These are phyloP conservation scores for Cladophialophora carrionii DNA, from an alignment of 2,329 filamentous ascomycete species.

Conservation along the genomic window DNA sequence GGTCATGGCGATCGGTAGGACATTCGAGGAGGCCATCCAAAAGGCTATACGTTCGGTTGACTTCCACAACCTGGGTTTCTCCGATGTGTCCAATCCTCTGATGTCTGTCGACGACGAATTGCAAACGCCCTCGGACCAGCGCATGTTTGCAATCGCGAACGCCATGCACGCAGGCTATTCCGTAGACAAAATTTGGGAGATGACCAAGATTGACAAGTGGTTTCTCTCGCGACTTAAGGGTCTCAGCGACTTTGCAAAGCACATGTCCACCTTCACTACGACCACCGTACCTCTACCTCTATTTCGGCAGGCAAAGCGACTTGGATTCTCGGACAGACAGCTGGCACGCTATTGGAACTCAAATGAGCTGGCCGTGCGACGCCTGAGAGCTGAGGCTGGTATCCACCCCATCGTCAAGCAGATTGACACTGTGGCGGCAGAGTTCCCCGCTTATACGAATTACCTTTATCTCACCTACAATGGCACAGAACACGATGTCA, in stretches of 20 bases:
- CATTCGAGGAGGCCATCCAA: slow-evolving; percentile 97
- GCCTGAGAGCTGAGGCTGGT: slow-evolving; percentile 79
- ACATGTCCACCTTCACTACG: slow-evolving; percentile 71
- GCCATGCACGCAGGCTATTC: slow-evolving; percentile 93
- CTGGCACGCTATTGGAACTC: slow-evolving; percentile 92
- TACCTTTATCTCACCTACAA: slow-evolving; percentile 98
- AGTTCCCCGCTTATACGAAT: slow-evolving; percentile 93
- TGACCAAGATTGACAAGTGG: slow-evolving; percentile 99
- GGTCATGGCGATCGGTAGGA: slow-evolving; percentile 96
- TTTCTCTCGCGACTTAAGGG: slow-evolving; percentile 91
- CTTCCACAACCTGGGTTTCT: slow-evolving; percentile 93
- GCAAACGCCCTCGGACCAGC: slow-evolving; percentile 95
- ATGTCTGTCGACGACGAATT: slow-evolving; percentile 97
- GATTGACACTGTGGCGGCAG: slow-evolving; percentile 96
- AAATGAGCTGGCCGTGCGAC: slow-evolving; percentile 87
- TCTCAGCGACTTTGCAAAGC: slow-evolving; percentile 83
- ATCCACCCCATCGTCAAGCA: slow-evolving; percentile 93
- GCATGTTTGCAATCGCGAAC: slow-evolving; percentile 95
- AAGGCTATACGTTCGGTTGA: slow-evolving; percentile 96
- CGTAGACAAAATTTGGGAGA: slow-evolving; percentile 95
- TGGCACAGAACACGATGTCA: slow-evolving; percentile 79
- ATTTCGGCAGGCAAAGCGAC: slow-evolving; percentile 82
- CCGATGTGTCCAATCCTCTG: slow-evolving; percentile 76
- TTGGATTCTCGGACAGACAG: slow-evolving; percentile 93
- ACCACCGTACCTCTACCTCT: slow-evolving; percentile 66